Base-by-base conservation (phyloP, 495 filamentous ascomycete species). In the Penicilliopsis zonata region DNA sequence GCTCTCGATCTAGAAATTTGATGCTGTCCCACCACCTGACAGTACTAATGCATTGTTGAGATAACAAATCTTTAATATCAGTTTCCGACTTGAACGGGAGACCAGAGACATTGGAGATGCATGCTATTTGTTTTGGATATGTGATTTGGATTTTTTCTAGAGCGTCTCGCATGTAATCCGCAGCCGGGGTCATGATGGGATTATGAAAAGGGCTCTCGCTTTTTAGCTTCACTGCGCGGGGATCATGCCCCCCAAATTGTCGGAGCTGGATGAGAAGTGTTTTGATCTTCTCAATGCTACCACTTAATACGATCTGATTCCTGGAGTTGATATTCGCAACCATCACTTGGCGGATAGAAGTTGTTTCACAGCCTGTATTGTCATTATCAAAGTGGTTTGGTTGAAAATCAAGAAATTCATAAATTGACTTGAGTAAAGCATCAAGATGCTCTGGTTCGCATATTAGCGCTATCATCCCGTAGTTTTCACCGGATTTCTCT, bases 291-390 rank as follows among this genome's bases (percentile, higher is more conserved):
- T 81, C 77, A 25, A 96, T 76, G 50, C 76, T 90, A 2, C 90
- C 90, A 41, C 80, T 86, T 20, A 98, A 63, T 34, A 98, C 90
- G 45, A 98, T 92, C 52, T 98, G 90, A 45, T 92, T 94, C 55
- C 84, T 90, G 42, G 74, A 79, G 56, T 98, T 98, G 56, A 94
- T 76, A 46, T 98, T 98, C 18, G 86, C 90, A 38, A 98, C 86
- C 32, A 79, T 65, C 34, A 98, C 86, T 52, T 93, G 81, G 44
- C 90, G 70, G 34, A 88, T 83, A 3, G 82, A 66, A 23, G 81
- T 76, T 30, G 70, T 57, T 23, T 80, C 72, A 33, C 74, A 59
- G 13, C 58, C 62, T 31, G 71, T 76, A 52, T n/a, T n/a, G n/a
- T 90, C 82, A 23, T 67, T 69, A 42, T 78, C 80, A 20, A 67